Conservation (phyloP, 441 rosid species). For the California macrophylla region DNA sequence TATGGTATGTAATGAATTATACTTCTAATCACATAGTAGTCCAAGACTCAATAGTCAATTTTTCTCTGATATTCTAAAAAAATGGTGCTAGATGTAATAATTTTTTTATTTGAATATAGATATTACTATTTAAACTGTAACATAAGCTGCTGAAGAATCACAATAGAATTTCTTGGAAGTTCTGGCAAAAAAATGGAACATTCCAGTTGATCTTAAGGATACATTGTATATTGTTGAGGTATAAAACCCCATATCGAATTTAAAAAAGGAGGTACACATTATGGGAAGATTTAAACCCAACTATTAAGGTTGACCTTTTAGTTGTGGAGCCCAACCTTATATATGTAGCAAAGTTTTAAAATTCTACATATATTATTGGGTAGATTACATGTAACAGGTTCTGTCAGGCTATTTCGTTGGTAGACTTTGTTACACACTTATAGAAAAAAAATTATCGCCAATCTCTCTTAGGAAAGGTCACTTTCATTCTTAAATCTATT, state of each 20-base stretch:
- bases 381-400: background rate
- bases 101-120: background rate
- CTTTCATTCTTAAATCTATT: background rate
- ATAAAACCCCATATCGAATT: no score
- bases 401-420: background rate
- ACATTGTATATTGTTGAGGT: no score
- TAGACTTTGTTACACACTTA: no score
- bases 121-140: background rate
- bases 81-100: background rate
- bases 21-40: background rate
- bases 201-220: background rate
- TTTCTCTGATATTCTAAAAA: background rate
- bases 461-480: background rate
- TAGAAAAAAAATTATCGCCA: no score
- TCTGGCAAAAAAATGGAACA: background rate
- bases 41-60: background rate
- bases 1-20: constrained; percentile 46
- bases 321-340: no score
- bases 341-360: no score
- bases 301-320: no score
- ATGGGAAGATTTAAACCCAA: no score
- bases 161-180: background rate
- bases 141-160: background rate
- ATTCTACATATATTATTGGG: no score
- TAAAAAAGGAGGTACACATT: no score